These are phyloP conservation scores for Gossypium davidsonii DNA, from an alignment of 441 rosid genomes.

Conservation along the genomic window DNA sequence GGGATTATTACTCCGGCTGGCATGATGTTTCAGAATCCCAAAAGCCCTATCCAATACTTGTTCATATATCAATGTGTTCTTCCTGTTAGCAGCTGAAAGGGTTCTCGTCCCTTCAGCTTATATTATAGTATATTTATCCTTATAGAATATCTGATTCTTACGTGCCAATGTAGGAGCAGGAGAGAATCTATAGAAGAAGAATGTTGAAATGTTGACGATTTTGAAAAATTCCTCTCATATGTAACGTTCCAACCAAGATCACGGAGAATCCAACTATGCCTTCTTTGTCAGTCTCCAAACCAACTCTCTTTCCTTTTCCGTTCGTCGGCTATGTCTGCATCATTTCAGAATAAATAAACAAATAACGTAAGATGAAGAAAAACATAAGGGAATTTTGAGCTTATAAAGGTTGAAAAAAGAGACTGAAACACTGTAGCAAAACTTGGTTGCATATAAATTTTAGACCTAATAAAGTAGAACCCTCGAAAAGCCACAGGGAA, in stretches of 20 bases:
- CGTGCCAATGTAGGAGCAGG: conserved; percentile 25
- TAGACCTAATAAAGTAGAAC: conserved; percentile 16
- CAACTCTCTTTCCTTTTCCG: neutral
- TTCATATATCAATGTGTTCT: neutral
- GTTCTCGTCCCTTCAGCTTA: neutral
- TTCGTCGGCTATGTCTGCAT: conserved; percentile 16
- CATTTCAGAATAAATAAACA: neutral
- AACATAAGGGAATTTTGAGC: neutral
- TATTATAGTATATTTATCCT: neutral
- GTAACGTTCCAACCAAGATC: neutral
- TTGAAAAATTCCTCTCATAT: conserved; percentile 6
- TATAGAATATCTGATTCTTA: conserved; percentile 16
- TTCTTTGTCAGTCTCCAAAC: neutral
- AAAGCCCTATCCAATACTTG: neutral
- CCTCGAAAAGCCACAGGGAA: conserved; percentile 8
- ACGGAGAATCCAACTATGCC: neutral
- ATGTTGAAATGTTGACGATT: conserved; percentile 19
- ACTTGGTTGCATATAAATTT: neutral
- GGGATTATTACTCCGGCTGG: conserved; percentile 60
- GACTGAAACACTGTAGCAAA: neutral
- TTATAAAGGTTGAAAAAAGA: neutral
- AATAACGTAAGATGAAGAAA: neutral
- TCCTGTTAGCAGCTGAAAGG: conserved; percentile 15
- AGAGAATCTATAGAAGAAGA: conserved; percentile 15
- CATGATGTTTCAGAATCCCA: conserved; percentile 46